Base-by-base conservation (phyloP, 2,329 filamentous ascomycete genomes). In the Pseudogymnoascus sp. region DNA sequence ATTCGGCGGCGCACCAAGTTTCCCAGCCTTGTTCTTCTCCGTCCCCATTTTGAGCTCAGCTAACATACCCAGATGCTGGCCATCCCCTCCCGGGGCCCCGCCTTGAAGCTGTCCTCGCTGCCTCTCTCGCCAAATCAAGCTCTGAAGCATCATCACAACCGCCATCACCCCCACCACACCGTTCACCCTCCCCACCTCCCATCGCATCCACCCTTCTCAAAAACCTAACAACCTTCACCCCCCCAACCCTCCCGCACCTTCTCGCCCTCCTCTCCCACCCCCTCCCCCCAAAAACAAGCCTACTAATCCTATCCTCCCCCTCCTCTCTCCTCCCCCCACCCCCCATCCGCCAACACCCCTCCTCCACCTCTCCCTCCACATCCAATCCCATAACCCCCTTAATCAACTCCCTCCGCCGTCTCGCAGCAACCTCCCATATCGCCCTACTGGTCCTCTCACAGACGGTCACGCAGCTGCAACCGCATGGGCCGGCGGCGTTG, bases 391-490 rank as follows among this genome's bases (percentile, higher is more conserved):
- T 83, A 86, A 69, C 80, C 79, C 64, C 80, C 7, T 10, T 96
- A 29, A 84, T 91, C 65, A 86, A 83, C 64, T 84, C 87, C 3
- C 76, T 97, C 10, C 84, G 88, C 66, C 93, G 88, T 70, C 81
- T 96, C 10, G 91, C 93, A 4, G 86, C 88, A 10, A 83, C 87
- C 31, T 83, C 85, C 67, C 83, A 90, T 69, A 80, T 93, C 62
- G 89, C 91, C 23, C 80, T 96, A 45, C 78, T 96, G 2, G 74
- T 95, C 18, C 81, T 92, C 60, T 91, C 87, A 39, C 92, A 96
- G 72, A 91, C 89, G 65, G 88, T 87, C 45, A 96, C 91, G n/a
- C 89, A 87, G 68, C 87, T 96, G 76, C 86, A 88, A 66, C 79
- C 80, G 3, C 86, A 83, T 67, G 81, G 78, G 67, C 83, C 80